Evolutionary conservation across 2,329 filamentous ascomycete species (phyloP).

Genomic region (Fusarium sp.): DNA sequence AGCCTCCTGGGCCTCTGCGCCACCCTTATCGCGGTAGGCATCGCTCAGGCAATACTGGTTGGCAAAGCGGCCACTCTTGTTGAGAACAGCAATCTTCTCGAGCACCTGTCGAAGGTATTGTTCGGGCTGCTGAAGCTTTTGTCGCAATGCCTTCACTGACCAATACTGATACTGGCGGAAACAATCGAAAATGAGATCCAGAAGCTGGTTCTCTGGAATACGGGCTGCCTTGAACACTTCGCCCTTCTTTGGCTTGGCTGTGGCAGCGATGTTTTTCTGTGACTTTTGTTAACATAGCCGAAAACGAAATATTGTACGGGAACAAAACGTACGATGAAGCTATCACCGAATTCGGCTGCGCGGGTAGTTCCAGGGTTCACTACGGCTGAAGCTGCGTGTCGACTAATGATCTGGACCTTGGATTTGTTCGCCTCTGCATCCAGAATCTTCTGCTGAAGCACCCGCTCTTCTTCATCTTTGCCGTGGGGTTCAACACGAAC

Average conservation of each 20-base stretch:
- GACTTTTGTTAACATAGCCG: slow-evolving; percentile 30
- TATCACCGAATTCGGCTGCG: slow-evolving; percentile 51
- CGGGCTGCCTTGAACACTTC: slow-evolving; percentile 85
- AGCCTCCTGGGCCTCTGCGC: slow-evolving; percentile 59
- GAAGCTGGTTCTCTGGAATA: slow-evolving; percentile 86
- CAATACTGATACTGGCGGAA: slow-evolving; percentile 92
- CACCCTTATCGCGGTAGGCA: slow-evolving; percentile 51
- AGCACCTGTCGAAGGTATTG: slow-evolving; percentile 89
- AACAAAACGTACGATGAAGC: slow-evolving; percentile 66
- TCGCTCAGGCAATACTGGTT: slow-evolving; percentile 87
- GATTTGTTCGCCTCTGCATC: slow-evolving; percentile 61
- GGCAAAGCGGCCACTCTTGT: slow-evolving; percentile 84
- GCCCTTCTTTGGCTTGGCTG: slow-evolving; percentile 67
- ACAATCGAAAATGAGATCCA: slow-evolving; percentile 83
- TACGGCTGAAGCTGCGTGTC: slow-evolving; percentile 59
- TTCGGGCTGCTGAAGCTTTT: slow-evolving; percentile 84
- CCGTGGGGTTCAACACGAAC: slow-evolving; percentile 77
- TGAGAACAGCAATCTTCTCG: slow-evolving; percentile 82
- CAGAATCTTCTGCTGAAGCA: slow-evolving; percentile 67
- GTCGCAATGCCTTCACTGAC: slow-evolving; percentile 88
- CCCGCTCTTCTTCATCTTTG: slow-evolving; percentile 72
- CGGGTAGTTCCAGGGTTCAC: slow-evolving; percentile 63
- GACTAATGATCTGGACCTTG: slow-evolving; percentile 61
- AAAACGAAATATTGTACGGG: background rate
- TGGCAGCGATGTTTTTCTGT: slow-evolving; percentile 63